A percentile compares a stretch with the other conserved stretches of the same genome.
Evolutionary conservation across 164 flowering plant genomes (phyloP).

Genomic region (Houttuynia cordata): DNA sequence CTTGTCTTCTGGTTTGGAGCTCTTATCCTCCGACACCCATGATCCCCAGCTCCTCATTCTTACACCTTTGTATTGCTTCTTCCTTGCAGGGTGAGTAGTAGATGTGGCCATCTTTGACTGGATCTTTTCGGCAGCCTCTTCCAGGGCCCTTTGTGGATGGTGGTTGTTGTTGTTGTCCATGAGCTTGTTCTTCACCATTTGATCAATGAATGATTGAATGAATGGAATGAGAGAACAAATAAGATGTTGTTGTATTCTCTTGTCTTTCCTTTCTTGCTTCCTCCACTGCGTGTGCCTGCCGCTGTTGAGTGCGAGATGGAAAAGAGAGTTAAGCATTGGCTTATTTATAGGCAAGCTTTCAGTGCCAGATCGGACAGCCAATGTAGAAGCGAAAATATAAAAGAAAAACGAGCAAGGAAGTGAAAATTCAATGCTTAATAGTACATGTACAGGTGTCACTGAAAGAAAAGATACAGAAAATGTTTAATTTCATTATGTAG

Average conservation of each 20-base stretch:
- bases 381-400: neutral
- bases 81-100: constrained; percentile 11
- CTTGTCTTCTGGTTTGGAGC: constrained; percentile 89
- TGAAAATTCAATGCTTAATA: neutral
- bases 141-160: neutral
- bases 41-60: constrained; percentile 99
- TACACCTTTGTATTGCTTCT: constrained; percentile 82
- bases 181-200: constrained; percentile 35
- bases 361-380: neutral
- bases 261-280: neutral
- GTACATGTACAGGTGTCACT: neutral
- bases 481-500: too few species aligned
- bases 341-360: constrained; percentile 5
- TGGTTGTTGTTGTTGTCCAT: neutral
- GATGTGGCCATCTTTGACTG: constrained; percentile 16
- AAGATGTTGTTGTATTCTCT: neutral
- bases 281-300: neutral
- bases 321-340: neutral
- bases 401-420: neutral
- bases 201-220: constrained; percentile 1
- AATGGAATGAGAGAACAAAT: neutral
- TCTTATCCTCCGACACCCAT: constrained; percentile 84
- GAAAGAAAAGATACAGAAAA: too few species aligned
- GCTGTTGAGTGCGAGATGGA: neutral
- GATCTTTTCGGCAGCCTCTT: constrained; percentile 13